Evolutionary conservation across 2,329 filamentous ascomycete species (phyloP).

Genomic region (Talaromyces verruculosus): DNA sequence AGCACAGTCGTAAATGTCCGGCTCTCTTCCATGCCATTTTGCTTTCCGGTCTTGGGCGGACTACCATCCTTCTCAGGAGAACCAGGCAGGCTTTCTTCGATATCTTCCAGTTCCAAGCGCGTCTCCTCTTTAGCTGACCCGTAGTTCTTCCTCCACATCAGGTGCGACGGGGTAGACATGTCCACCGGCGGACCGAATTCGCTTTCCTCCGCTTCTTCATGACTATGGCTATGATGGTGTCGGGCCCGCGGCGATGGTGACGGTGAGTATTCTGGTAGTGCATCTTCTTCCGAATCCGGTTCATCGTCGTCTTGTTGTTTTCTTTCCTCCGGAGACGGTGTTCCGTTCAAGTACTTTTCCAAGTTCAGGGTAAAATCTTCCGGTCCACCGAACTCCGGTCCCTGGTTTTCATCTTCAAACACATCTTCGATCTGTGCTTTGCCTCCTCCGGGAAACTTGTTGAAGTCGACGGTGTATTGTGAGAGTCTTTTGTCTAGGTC

Average conservation of each 20-base stretch:
- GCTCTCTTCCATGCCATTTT: conserved; percentile 23
- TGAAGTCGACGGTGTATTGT: conserved; percentile 43
- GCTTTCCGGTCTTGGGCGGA: conserved; percentile 30
- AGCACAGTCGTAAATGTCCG: conserved; percentile 29
- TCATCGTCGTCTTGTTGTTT: conserved; percentile 16
- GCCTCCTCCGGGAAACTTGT: conserved; percentile 35
- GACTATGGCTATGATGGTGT: conserved; percentile 28
- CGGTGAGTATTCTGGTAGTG: conserved; percentile 21
- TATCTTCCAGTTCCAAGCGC: conserved; percentile 39
- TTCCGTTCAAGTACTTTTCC: conserved; percentile 36
- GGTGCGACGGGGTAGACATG: conserved; percentile 46
- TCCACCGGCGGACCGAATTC: conserved; percentile 46
- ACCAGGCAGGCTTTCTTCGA: conserved; percentile 37
- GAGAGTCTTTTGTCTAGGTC: conserved; percentile 43
- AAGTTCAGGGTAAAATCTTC: conserved; percentile 46
- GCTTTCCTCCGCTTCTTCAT: conserved; percentile 39
- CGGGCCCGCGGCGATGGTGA: conserved; percentile 24
- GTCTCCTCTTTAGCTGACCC: conserved; percentile 31
- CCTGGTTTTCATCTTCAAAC: conserved; percentile 29
- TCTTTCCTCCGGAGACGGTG: conserved; percentile 1
- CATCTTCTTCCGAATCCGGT: conserved; percentile 18
- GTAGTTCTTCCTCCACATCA: conserved; percentile 34
- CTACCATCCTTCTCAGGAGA: conserved; percentile 27
- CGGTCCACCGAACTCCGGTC: conserved; percentile 43
- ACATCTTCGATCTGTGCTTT: conserved; percentile 29